These are phyloP conservation scores for Yarrowia sp. DNA, from an alignment of 805 yeast genomes.

Conservation along the genomic window DNA sequence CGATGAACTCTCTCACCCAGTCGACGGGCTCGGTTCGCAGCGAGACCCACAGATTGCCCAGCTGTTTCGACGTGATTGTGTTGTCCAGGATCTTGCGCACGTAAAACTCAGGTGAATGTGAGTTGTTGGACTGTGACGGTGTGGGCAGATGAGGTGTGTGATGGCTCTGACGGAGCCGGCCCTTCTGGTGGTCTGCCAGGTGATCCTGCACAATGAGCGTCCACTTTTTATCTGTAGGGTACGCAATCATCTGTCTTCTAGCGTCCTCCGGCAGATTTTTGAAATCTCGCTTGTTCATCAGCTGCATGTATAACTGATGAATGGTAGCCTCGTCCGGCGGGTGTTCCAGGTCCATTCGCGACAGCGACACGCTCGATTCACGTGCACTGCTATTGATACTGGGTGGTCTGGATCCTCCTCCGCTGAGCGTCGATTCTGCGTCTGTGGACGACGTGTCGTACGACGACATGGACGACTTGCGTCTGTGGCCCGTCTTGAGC, in stretches of 20 bases:
- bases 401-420: constrained; percentile 13
- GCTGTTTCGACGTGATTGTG: constrained; percentile 68
- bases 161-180: constrained; percentile 50
- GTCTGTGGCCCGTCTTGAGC: constrained; percentile 23
- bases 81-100: constrained; percentile 77
- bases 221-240: constrained; percentile 84
- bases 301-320: constrained; percentile 74
- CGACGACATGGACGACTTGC: constrained; percentile 19
- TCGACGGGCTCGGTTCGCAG: constrained; percentile 84
- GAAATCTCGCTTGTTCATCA: constrained; percentile 79
- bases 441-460: constrained; percentile 28
- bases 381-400: constrained; percentile 8
- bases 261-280: constrained; percentile 73
- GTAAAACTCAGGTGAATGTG: constrained; percentile 72
- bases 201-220: constrained; percentile 87
- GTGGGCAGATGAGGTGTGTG: constrained; percentile 40
- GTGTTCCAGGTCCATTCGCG: constrained; percentile 57
- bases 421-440: constrained; percentile 9
- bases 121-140: constrained; percentile 40
- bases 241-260: constrained; percentile 75
- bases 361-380: neutral
- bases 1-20: constrained; percentile 84
- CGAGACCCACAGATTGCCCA: constrained; percentile 88
- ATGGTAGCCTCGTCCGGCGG: constrained; percentile 72
- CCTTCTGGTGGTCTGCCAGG: constrained; percentile 72